Conservation (phyloP, 1,284 basidiomycete genomes). For the Xanthoconium separans region DNA sequence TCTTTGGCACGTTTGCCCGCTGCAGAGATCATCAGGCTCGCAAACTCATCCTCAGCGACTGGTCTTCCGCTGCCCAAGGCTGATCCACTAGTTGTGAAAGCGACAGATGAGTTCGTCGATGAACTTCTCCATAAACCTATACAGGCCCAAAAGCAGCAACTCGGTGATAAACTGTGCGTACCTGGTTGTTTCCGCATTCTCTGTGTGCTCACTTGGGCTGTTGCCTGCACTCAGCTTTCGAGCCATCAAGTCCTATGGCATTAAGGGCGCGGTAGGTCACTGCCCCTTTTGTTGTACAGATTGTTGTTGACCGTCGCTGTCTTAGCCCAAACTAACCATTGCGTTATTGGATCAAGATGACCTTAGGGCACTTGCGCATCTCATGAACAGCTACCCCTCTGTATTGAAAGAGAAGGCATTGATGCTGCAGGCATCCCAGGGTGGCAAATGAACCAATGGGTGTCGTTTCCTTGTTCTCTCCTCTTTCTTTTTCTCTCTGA, state of each 20-base stretch:
- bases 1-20: conserved; percentile 67
- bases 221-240: conserved; percentile 52
- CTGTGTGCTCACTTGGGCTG: neutral
- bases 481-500: neutral
- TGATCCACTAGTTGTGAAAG: conserved; percentile 64
- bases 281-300: neutral
- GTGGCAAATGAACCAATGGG: conserved; percentile 23
- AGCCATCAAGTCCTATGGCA: conserved; percentile 73
- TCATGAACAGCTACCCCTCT: conserved; percentile 84
- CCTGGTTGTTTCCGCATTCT: neutral
- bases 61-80: conserved; percentile 68
- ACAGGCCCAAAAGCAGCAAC: conserved; percentile 75
- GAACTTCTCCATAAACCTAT: conserved; percentile 59
- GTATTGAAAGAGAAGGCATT: conserved; percentile 76
- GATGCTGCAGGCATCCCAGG: conserved; percentile 36
- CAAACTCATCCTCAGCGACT: conserved; percentile 51
- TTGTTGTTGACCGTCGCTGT: conserved; percentile 5
- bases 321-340: conserved; percentile 79
- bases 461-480: neutral
- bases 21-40: conserved; percentile 65
- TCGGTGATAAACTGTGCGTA: conserved; percentile 77
- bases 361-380: conserved; percentile 75
- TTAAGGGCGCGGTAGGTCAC: conserved; percentile 70
- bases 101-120: conserved; percentile 80
- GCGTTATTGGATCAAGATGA: conserved; percentile 82